phyloP scores from a whole-genome alignment of 1,139 yeast species.

The Candida sp. region DNA sequence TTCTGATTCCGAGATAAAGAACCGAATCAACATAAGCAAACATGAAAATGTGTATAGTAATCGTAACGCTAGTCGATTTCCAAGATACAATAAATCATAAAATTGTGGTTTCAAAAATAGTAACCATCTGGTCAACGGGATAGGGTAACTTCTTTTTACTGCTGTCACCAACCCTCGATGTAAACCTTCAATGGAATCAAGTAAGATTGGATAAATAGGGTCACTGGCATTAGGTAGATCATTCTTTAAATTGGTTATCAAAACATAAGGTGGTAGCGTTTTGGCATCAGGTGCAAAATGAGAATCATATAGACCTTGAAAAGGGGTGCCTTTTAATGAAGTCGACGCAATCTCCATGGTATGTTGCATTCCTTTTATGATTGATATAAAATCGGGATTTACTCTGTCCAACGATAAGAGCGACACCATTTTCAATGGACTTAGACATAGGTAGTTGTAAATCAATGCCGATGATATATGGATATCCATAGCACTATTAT shows the following conservation, averaged over 20 bases:
- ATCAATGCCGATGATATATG: not conserved
- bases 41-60: conserved; percentile 18
- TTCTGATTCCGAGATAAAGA: conserved; percentile 15
- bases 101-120: conserved; percentile 12
- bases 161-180: conserved; percentile 1
- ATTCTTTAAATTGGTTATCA: not conserved
- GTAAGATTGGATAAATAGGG: not conserved
- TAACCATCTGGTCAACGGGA: conserved; percentile 26
- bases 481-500: not conserved
- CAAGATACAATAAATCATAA: conserved; percentile 11
- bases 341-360: not conserved
- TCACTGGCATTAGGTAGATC: not conserved
- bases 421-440: not conserved
- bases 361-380: not conserved
- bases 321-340: not conserved
- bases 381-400: not conserved
- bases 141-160: conserved; percentile 12
- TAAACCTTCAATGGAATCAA: not conserved
- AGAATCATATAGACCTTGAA: not conserved
- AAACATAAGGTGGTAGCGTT: not conserved
- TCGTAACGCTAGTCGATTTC: conserved; percentile 22
- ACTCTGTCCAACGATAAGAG: not conserved
- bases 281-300: not conserved
- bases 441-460: not conserved
- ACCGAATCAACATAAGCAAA: conserved; percentile 15